These are phyloP conservation scores for Citeromyces matritensis DNA, from an alignment of 805 yeast genomes.

Conservation along the genomic window DNA sequence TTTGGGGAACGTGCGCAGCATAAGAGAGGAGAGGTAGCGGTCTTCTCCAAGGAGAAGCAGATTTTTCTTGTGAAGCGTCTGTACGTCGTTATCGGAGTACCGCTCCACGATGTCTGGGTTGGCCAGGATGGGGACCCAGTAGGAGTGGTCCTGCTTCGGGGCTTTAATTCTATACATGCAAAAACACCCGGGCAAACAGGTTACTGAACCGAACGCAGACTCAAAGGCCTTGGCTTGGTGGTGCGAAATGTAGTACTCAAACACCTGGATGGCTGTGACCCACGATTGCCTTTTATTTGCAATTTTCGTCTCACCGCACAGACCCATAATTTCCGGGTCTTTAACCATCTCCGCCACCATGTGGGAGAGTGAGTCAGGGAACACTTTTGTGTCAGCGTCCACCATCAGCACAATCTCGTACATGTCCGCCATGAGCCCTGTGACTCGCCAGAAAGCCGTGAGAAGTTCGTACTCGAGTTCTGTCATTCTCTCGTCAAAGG, in stretches of 20 bases:
- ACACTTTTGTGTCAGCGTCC: slow-evolving; percentile 86
- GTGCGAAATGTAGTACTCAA: slow-evolving; percentile 86
- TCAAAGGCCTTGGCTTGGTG: slow-evolving; percentile 93
- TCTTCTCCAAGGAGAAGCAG: slow-evolving; percentile 82
- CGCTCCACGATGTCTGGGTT: slow-evolving; percentile 90
- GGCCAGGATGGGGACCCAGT: slow-evolving; percentile 88
- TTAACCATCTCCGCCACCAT: slow-evolving; percentile 83
- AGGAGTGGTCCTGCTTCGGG: slow-evolving; percentile 66
- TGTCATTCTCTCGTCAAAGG: slow-evolving; percentile 91
- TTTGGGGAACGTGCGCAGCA: slow-evolving; percentile 81
- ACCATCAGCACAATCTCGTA: slow-evolving; percentile 84
- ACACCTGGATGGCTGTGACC: slow-evolving; percentile 90
- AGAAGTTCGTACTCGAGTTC: slow-evolving; percentile 72
- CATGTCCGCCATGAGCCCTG: slow-evolving; percentile 72
- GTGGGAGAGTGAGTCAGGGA: slow-evolving; percentile 77
- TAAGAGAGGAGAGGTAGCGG: slow-evolving; percentile 68
- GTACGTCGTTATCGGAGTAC: slow-evolving; percentile 74
- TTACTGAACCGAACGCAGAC: slow-evolving; percentile 88
- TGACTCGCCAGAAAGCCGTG: slow-evolving; percentile 61
- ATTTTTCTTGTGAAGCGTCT: slow-evolving; percentile 77
- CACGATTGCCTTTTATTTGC: slow-evolving; percentile 70
- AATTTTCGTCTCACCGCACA: slow-evolving; percentile 91
- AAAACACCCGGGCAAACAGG: slow-evolving; percentile 94
- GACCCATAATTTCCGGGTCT: slow-evolving; percentile 79
- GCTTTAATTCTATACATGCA: slow-evolving; percentile 83